These are phyloP conservation scores for Colletotrichum brevisporum DNA, from an alignment of 2,329 filamentous ascomycete genomes.

Conservation along the genomic window DNA sequence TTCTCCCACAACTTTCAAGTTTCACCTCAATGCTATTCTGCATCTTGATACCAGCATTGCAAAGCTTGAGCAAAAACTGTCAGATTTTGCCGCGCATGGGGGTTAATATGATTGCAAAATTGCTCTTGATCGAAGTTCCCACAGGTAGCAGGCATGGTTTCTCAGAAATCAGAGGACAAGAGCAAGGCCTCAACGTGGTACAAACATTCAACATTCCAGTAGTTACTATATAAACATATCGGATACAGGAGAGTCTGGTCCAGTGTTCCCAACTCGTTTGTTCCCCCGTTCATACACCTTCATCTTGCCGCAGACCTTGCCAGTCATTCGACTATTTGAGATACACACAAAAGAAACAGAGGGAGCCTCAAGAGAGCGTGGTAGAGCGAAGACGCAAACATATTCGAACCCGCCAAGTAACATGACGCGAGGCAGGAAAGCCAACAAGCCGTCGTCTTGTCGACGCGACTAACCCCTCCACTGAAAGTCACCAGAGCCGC, in stretches of 20 bases:
- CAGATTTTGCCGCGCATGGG: too few relatives aligned
- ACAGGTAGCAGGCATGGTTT: too few relatives aligned
- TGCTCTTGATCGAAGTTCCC: too few relatives aligned
- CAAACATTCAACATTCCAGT: not conserved
- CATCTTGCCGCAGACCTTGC: not conserved
- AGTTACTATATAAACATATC: not conserved
- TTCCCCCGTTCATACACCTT: not conserved
- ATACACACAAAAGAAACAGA: not conserved
- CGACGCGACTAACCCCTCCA: not conserved
- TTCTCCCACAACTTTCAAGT: too few relatives aligned
- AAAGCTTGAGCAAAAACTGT: too few relatives aligned
- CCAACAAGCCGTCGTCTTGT: not conserved
- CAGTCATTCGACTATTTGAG: not conserved
- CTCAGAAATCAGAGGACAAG: too few relatives aligned
- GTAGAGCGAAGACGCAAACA: too few relatives aligned
- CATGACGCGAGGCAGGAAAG: not conserved
- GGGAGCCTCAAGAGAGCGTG: too few relatives aligned
- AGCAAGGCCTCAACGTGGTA: not conserved
- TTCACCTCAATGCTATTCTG: too few relatives aligned
- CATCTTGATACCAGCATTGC: too few relatives aligned
- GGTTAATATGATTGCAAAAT: too few relatives aligned
- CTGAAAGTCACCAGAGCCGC: not conserved
- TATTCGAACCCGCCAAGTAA: too few relatives aligned
- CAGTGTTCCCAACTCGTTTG: slow-evolving; percentile 1
- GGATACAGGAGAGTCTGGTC: not conserved